Evolutionary conservation across 495 filamentous ascomycete species (phyloP), one percentile per base, ranked within the genome.

Genomic region (Penicillium alfredii): DNA sequence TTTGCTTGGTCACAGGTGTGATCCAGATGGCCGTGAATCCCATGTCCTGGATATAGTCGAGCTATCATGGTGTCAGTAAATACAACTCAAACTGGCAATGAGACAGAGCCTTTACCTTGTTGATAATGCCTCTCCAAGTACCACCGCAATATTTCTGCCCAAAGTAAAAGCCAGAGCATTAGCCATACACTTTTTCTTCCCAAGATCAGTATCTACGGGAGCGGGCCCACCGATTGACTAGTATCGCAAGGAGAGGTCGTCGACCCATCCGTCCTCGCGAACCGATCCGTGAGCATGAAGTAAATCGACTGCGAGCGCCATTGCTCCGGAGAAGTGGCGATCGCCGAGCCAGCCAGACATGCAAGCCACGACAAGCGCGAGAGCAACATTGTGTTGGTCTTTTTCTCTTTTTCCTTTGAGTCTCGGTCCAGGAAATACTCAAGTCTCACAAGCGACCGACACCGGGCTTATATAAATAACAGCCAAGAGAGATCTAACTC

Each of bases 1-100:
- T 49, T 38, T 87, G 75, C 24, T 66, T 59, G 11, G 82, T 82
- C 8, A 90, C 66, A 0, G 84, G 86, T 0, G 81, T 83, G 35
- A 89, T 92, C 86, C 85, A 90, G 30, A 89, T 72, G 14, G 84
- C 83, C 24, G 81, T 82, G 45, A 90, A 89, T 10, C 86, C 84
- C 78, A 90, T 83, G 36, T 69, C 68, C 48, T 86, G 73, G 51
- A 90, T 69, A 28, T 69, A 71, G 40, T 71, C 65, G 11, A 71
- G 44, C 55, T 67, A 55, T 65, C 14, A 14, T 15, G 0, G 8
- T 11, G 47, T 8, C 9, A 14, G 2, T 12, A 23, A 27, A 13
- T 12, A 20, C 3, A 12, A 32, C 12, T 8, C 8, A 28, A 32
- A 21, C 15, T 16, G 25, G 11, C 17, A 30, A 8, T 18, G 12